Base-by-base conservation (phyloP, 352 stramenopile genomes). In the Phytophthora hybrid region DNA sequence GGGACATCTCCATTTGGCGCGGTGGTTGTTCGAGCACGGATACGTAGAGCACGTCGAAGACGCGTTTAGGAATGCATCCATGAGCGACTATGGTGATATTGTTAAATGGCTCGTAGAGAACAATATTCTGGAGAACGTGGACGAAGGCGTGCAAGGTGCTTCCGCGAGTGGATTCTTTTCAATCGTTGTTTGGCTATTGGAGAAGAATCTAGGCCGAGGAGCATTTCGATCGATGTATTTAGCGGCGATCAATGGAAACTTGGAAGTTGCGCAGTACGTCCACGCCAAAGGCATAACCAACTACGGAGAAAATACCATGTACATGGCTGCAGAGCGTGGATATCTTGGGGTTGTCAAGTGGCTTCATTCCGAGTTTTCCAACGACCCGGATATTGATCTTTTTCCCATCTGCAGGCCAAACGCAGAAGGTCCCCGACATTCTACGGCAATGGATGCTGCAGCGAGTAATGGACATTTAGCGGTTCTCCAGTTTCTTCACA, bases 401-500 rank as follows among this genome's bases (percentile, higher is more conserved):
- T 73, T 76, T 59, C 63, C 69, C 8, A 58, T 69, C 18, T 55
- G 32, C 19, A 60, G 63, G 37, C 51, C 63, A 51, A 60, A 65
- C 13, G 44, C 64, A 6, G 54, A 70, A 6, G 59, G 54, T 1
- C 66, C 64, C 19, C 59, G 39, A 32, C 41, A 70, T 52, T 64
- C 65, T 9, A 77, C 59, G 1, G 69, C 64, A 39, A 78, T 78
- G 65, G 71, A 77, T 52, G 54, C 58, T 9, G 71, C 71, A 32
- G 65, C 71, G 1, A 60, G 65, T 16, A 56, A 58, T 37, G 69
- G 55, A 1, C 71, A 64, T 41, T 31, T 79, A 14, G 51, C 73
- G 5, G 72, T 82, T 1, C 55, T 84, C 26, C 53, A 80, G 31
- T 84, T 75, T 72, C 63, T 84, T 31, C 72, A 74, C 39, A 47